Conservation (phyloP, 306 rosid genomes). For the Castanopsis chinensis region DNA sequence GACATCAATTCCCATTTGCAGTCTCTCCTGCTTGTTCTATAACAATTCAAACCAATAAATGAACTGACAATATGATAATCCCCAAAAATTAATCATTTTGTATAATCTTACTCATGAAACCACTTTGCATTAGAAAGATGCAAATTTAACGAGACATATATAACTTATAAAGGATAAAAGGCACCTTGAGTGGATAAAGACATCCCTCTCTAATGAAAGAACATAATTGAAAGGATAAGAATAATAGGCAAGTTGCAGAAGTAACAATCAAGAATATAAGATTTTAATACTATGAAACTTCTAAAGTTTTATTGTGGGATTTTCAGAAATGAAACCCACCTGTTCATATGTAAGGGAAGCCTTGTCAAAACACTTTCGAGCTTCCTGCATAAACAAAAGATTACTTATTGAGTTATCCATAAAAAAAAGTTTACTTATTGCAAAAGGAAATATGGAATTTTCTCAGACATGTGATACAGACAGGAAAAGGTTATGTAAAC, state of each 20-base stretch:
- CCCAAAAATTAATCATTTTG: slow-evolving; percentile 7
- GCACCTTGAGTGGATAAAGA: not conserved
- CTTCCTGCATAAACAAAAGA: slow-evolving; percentile 58
- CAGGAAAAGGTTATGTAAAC: not conserved
- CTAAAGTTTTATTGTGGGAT: not conserved
- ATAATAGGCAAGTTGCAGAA: slow-evolving; percentile 8
- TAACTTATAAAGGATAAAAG: not conserved
- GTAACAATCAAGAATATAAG: slow-evolving; percentile 10
- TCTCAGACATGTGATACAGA: slow-evolving; percentile 8
- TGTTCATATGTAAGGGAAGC: slow-evolving; percentile 64
- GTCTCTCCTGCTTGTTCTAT: not conserved
- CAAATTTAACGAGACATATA: not conserved
- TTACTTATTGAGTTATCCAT: slow-evolving; percentile 9
- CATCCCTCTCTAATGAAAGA: not conserved
- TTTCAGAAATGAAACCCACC: slow-evolving; percentile 46
- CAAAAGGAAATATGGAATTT: not conserved
- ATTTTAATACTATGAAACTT: slow-evolving; percentile 13
- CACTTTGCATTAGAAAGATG: slow-evolving; percentile 8
- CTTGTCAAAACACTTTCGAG: slow-evolving; percentile 85
- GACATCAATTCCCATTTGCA: slow-evolving; percentile 1
- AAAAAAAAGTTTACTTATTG: slow-evolving; percentile 17
- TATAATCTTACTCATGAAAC: slow-evolving; percentile 4
- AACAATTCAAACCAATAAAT: not conserved
- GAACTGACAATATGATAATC: not conserved
- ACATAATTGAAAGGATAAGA: not conserved